phyloP scores from a whole-genome alignment of 208 protist species.

The Acanthamoeba lugdunensis region DNA sequence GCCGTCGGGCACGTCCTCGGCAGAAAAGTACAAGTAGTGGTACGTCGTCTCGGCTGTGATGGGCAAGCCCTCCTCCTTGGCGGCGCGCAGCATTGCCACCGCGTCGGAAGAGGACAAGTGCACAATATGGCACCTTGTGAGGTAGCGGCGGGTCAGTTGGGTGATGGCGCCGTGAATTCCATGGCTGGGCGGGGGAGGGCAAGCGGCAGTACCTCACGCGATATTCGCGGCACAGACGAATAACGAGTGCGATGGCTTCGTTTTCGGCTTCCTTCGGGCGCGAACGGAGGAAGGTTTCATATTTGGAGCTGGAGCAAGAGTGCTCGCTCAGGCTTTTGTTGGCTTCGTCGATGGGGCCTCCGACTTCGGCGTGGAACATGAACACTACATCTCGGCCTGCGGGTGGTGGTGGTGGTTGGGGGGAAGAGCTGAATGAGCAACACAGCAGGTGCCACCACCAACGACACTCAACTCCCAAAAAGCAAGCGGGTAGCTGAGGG shows the following conservation, averaged over 20 bases:
- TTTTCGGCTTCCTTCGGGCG: slow-evolving; percentile 76
- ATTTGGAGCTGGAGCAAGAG: slow-evolving; percentile 20
- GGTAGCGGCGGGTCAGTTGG: not conserved
- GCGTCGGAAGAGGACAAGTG: slow-evolving; percentile 77
- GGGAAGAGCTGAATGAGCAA: not conserved
- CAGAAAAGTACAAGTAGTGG: slow-evolving; percentile 81
- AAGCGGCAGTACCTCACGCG: not conserved
- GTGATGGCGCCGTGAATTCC: not conserved
- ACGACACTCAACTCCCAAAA: too few species aligned
- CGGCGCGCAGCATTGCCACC: slow-evolving; percentile 17
- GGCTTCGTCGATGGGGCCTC: slow-evolving; percentile 65
- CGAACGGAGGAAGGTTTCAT: slow-evolving; percentile 75
- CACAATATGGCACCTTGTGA: slow-evolving; percentile 74
- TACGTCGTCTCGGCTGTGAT: slow-evolving; percentile 83
- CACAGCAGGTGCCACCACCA: not conserved
- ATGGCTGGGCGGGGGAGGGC: not conserved
- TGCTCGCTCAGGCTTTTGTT: not conserved
- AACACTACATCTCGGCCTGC: slow-evolving; percentile 73
- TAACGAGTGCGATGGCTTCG: slow-evolving; percentile 74
- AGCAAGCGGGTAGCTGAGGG: too few species aligned
- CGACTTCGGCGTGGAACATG: slow-evolving; percentile 80
- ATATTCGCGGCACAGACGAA: slow-evolving; percentile 72
- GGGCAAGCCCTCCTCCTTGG: slow-evolving; percentile 56
- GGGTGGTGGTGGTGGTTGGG: not conserved
- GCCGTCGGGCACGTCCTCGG: slow-evolving; percentile 80